These are phyloP conservation scores for Aotearoamyces nothofagi DNA, from an alignment of 2,329 filamentous ascomycete genomes.

Conservation along the genomic window DNA sequence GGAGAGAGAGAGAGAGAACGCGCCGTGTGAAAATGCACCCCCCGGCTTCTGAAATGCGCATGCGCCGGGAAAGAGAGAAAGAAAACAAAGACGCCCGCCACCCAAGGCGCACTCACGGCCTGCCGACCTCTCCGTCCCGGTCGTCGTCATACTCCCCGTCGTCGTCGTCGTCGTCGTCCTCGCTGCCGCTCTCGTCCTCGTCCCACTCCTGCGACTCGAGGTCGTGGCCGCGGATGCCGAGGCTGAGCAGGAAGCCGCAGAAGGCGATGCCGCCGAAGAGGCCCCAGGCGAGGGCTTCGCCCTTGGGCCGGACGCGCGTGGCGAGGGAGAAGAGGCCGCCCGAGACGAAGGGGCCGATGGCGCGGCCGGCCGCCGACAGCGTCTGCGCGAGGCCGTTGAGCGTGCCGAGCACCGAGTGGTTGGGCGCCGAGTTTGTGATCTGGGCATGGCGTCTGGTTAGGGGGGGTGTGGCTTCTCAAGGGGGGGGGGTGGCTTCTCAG, in stretches of 20 bases:
- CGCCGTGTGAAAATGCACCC: no score
- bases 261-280: constrained; percentile 75
- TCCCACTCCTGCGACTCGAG: constrained; percentile 40
- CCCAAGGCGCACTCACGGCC: no score
- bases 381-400: constrained; percentile 92
- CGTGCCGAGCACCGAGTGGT: constrained; percentile 71
- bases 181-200: constrained; percentile 9
- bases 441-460: no score
- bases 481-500: no score
- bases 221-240: constrained; percentile 54
- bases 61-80: no score
- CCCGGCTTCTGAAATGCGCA: no score
- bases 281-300: constrained; percentile 75
- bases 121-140: no score
- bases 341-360: constrained; percentile 76
- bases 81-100: no score
- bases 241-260: constrained; percentile 63
- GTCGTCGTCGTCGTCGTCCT: constrained; percentile 12
- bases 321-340: constrained; percentile 76
- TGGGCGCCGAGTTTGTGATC: constrained; percentile 89
- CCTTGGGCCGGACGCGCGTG: constrained; percentile 57
- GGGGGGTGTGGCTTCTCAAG: no score
- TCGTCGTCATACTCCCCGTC: constrained; percentile 7
- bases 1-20: no score
- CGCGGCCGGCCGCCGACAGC: constrained; percentile 77